phyloP scores from a whole-genome alignment of 257 asterid species.

The Przewalskia tangutica region DNA sequence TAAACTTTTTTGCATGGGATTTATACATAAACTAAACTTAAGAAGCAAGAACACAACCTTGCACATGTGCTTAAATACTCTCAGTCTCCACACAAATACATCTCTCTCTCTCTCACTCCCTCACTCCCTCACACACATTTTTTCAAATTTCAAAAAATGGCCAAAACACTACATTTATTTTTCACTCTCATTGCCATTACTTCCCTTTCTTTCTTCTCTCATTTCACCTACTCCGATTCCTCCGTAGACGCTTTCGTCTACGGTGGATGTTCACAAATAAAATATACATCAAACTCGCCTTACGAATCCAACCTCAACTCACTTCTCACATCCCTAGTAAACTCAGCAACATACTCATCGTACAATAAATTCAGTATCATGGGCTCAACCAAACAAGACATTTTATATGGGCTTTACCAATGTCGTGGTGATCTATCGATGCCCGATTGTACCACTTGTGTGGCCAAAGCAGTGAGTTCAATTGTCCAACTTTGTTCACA shows the following conservation, averaged over 20 bases:
- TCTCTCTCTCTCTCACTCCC: not conserved
- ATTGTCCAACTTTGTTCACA: slow-evolving; percentile 45
- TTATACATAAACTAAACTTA: not conserved
- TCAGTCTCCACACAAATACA: not conserved
- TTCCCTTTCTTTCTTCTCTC: slow-evolving; percentile 15
- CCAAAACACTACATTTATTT: not conserved
- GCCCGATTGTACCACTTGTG: slow-evolving; percentile 94
- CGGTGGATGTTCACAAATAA: slow-evolving; percentile 64
- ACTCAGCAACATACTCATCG: slow-evolving; percentile 81
- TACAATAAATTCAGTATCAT: slow-evolving; percentile 70
- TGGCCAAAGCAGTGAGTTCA: slow-evolving; percentile 51
- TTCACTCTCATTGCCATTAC: slow-evolving; percentile 1
- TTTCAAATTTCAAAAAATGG: not conserved
- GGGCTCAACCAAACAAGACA: slow-evolving; percentile 56
- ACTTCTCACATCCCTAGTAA: slow-evolving; percentile 68
- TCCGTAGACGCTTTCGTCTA: slow-evolving; percentile 42
- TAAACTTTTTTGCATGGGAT: not conserved
- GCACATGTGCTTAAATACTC: not conserved
- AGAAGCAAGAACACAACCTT: not conserved
- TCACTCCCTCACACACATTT: not conserved
- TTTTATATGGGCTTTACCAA: slow-evolving; percentile 63
- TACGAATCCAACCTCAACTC: slow-evolving; percentile 73
- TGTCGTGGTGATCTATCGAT: slow-evolving; percentile 88
- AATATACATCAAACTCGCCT: slow-evolving; percentile 50
- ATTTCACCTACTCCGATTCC: slow-evolving; percentile 14